Conservation (phyloP, 192 early-diverging fungal species). For the Backusella sp. region DNA sequence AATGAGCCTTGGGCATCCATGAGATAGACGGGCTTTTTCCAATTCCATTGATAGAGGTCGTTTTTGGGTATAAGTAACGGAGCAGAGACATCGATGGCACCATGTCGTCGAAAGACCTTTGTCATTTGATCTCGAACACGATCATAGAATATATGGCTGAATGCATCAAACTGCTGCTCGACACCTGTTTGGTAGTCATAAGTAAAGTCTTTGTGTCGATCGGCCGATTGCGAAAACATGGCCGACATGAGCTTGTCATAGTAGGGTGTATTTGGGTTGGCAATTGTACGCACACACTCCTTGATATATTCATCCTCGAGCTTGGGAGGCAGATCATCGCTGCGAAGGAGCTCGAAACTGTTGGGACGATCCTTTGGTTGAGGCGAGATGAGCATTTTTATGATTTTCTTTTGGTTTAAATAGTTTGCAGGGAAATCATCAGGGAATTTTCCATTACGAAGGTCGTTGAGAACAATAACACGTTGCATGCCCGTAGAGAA, state of each 20-base stretch:
- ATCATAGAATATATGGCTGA: constrained; percentile 65
- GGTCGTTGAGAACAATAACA: constrained; percentile 56
- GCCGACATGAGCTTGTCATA: constrained; percentile 78
- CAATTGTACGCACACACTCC: constrained; percentile 88
- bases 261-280: constrained; percentile 86
- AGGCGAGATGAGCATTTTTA: constrained; percentile 70
- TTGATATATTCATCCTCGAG: constrained; percentile 88
- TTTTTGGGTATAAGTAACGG: constrained; percentile 83
- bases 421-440: constrained; percentile 62
- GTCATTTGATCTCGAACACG: constrained; percentile 70
- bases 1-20: constrained; percentile 81
- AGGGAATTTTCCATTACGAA: constrained; percentile 79
- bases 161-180: constrained; percentile 49
- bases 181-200: constrained; percentile 74
- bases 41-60: constrained; percentile 58
- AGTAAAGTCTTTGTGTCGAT: constrained; percentile 86
- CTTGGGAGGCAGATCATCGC: constrained; percentile 76
- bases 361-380: constrained; percentile 75
- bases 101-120: constrained; percentile 81
- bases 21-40: constrained; percentile 72
- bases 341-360: constrained; percentile 79
- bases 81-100: constrained; percentile 77
- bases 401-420: constrained; percentile 69
- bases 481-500: constrained; percentile 81
- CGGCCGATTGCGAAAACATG: constrained; percentile 73